These are phyloP conservation scores for Penicillium paxilli DNA, from an alignment of 495 filamentous ascomycete genomes.

Conservation along the genomic window DNA sequence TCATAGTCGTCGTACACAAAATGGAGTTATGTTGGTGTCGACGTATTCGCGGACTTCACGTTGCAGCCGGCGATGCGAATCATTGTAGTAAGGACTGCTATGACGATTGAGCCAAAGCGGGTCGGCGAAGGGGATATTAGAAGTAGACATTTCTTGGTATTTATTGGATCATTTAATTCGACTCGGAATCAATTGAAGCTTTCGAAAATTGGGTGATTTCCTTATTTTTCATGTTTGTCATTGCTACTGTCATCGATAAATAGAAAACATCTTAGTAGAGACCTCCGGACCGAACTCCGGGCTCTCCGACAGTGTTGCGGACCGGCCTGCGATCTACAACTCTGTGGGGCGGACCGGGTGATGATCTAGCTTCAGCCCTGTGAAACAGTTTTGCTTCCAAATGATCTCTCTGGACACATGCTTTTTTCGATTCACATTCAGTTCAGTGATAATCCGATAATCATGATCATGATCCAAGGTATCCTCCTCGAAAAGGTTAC, in stretches of 20 bases:
- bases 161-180: not conserved
- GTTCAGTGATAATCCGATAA: too few relatives aligned
- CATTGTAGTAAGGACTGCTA: constrained; percentile 73
- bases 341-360: not conserved
- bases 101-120: constrained; percentile 68
- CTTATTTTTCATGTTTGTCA: too few relatives aligned
- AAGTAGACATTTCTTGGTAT: constrained; percentile 3
- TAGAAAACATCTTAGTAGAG: not conserved
- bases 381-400: not conserved
- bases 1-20: too few relatives aligned
- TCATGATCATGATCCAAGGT: not conserved
- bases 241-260: too few relatives aligned
- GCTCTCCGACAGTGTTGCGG: too few relatives aligned
- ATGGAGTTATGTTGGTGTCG: constrained; percentile 52
- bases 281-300: not conserved
- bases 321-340: not conserved
- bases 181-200: not conserved
- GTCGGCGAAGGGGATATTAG: constrained; percentile 61
- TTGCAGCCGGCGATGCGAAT: constrained; percentile 63
- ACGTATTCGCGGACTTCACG: constrained; percentile 67
- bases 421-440: too few relatives aligned
- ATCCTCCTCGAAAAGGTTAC: not conserved
- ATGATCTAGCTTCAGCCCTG: not conserved
- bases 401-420: too few relatives aligned
- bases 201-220: too few relatives aligned